Conservation (phyloP, 2,329 filamentous ascomycete genomes). For the Aspergillus sp. region DNA sequence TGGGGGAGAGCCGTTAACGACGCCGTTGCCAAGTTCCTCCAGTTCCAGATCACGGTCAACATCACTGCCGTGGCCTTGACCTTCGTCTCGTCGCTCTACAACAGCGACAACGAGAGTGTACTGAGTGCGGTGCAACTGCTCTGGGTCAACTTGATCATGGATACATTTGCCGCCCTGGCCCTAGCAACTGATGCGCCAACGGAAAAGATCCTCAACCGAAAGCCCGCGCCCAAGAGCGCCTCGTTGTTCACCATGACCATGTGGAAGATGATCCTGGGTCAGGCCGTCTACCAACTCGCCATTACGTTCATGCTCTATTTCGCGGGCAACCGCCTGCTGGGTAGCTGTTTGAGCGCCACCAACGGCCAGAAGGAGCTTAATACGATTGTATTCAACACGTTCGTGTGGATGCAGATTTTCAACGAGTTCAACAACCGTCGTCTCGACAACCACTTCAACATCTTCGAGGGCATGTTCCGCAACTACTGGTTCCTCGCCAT, state of each 20-base stretch:
- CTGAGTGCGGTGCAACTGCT: conserved; percentile 83
- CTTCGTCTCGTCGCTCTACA: conserved; percentile 78
- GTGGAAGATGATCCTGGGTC: conserved; percentile 99
- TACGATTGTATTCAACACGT: conserved; percentile 92
- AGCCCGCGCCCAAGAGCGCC: conserved; percentile 66
- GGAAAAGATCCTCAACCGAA: conserved; percentile 69
- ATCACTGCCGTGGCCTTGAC: conserved; percentile 81
- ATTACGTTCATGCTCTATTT: conserved; percentile 79
- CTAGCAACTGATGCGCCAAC: conserved; percentile 86
- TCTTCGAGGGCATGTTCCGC: conserved; percentile 76
- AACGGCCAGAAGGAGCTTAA: conserved; percentile 49
- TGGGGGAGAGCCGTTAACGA: conserved; percentile 65
- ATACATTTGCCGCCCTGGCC: conserved; percentile 82
- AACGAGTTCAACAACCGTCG: conserved; percentile 97
- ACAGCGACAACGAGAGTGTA: conserved; percentile 60
- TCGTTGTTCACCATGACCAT: conserved; percentile 78
- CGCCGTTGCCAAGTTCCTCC: conserved; percentile 59
- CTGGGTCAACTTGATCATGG: conserved; percentile 97
- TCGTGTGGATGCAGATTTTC: conserved; percentile 99
- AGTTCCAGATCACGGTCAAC: conserved; percentile 68
- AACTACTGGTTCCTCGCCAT: conserved; percentile 89
- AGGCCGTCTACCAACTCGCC: conserved; percentile 77
- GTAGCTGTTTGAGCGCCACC: conserved; percentile 43
- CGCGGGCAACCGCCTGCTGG: conserved; percentile 54
- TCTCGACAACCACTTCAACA: conserved; percentile 89